Conservation (phyloP, 1,139 yeast genomes). For the Hyphopichia buzzinii region DNA sequence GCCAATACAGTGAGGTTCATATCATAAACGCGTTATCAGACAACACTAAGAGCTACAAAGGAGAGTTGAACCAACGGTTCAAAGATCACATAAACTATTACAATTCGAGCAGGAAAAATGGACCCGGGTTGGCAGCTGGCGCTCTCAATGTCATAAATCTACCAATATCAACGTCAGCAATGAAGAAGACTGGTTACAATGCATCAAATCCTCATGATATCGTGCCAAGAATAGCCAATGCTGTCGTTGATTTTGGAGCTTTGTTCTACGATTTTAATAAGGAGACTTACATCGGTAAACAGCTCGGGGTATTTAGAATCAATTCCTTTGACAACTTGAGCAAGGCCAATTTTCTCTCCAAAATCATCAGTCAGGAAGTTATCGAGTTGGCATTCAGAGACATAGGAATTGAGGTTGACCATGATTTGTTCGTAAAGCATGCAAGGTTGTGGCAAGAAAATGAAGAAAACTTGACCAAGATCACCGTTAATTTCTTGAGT, state of each 20-base stretch:
- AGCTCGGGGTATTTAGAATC: constrained; percentile 64
- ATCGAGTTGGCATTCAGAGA: constrained; percentile 58
- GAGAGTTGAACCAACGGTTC: constrained; percentile 29
- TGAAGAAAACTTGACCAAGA: constrained; percentile 45
- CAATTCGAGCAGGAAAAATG: constrained; percentile 15
- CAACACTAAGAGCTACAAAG: constrained; percentile 35
- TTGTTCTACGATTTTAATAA: constrained; percentile 53
- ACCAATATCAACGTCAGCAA: constrained; percentile 32
- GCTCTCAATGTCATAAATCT: constrained; percentile 23
- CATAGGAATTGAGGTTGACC: constrained; percentile 35
- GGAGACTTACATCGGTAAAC: constrained; percentile 57
- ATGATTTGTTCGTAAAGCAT: constrained; percentile 49
- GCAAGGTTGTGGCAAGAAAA: constrained; percentile 63
- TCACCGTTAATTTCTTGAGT: constrained; percentile 40
- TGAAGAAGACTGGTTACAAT: constrained; percentile 39
- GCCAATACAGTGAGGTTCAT: constrained; percentile 65
- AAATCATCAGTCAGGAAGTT: constrained; percentile 60
- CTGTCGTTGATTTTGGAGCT: constrained; percentile 62
- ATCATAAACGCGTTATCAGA: constrained; percentile 53
- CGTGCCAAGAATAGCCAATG: constrained; percentile 38
- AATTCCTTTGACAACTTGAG: constrained; percentile 67
- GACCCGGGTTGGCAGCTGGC: constrained; percentile 2
- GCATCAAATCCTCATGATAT: constrained; percentile 38
- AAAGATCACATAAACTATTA: constrained; percentile 30
- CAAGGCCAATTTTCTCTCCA: constrained; percentile 59